Evolutionary conservation across 345 rosid species (phyloP).

Genomic region (Hypericum perforatum): DNA sequence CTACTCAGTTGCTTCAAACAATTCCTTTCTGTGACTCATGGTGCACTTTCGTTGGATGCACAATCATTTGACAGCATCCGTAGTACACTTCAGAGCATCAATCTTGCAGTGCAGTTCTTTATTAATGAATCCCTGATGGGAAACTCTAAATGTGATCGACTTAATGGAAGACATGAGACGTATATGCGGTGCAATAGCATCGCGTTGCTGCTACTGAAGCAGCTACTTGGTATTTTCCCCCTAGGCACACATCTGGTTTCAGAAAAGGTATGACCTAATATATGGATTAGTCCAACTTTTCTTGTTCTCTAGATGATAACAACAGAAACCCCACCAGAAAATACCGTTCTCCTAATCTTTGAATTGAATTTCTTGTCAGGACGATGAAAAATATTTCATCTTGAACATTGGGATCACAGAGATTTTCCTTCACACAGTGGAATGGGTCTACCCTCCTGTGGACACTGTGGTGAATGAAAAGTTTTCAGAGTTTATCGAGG

Average conservation of each 20-base stretch:
- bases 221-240: slow-evolving; percentile 50
- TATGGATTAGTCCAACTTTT: neutral
- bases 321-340: neutral
- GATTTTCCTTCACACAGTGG: slow-evolving; percentile 54
- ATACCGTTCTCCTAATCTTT: neutral
- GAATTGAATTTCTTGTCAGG: slow-evolving; percentile 39
- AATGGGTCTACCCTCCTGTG: slow-evolving; percentile 43
- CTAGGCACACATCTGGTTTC: slow-evolving; percentile 10
- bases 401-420: slow-evolving; percentile 53
- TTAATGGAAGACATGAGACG: slow-evolving; percentile 23
- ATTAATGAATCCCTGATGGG: slow-evolving; percentile 23
- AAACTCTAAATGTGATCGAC: slow-evolving; percentile 12
- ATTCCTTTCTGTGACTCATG: slow-evolving; percentile 42
- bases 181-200: slow-evolving; percentile 34
- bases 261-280: slow-evolving; percentile 34
- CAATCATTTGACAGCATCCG: slow-evolving; percentile 54
- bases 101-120: slow-evolving; percentile 38
- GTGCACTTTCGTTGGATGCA: slow-evolving; percentile 33
- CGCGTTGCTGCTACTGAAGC: slow-evolving; percentile 40
- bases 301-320: too few species aligned
- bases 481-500: slow-evolving; percentile 29
- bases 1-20: slow-evolving; percentile 61
- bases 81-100: slow-evolving; percentile 51
- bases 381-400: slow-evolving; percentile 46
- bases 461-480: slow-evolving; percentile 32